A percentile compares a stretch with the other conserved stretches of the same genome.
phyloP scores from a whole-genome alignment of 2,329 filamentous ascomycete species.

The Diaporthe longicolla region DNA sequence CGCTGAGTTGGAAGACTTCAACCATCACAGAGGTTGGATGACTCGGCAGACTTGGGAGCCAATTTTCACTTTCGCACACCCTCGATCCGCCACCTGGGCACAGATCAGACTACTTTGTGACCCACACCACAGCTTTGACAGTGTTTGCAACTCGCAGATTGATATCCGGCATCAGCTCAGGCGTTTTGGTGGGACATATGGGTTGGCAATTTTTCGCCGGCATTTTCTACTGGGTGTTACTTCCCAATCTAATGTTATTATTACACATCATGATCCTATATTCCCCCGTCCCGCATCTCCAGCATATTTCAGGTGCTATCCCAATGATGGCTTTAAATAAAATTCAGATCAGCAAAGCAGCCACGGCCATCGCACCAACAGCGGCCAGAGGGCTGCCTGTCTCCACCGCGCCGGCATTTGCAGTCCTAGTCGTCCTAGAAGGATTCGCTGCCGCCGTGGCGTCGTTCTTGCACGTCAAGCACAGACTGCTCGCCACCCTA shows the following conservation, averaged over 20 bases:
- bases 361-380: slow-evolving; percentile 15
- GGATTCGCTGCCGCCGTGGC: neutral
- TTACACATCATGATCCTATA: neutral
- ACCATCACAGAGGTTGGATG: neutral
- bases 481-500: slow-evolving; percentile 22
- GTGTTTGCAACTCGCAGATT: slow-evolving; percentile 1
- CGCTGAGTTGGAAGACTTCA: neutral
- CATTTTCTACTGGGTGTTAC: no score
- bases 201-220: neutral
- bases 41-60: neutral
- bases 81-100: neutral
- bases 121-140: neutral
- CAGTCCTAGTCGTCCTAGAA: neutral
- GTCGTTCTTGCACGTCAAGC: slow-evolving; percentile 20
- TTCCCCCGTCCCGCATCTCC: no score
- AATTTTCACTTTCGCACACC: neutral
- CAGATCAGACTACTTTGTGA: neutral
- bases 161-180: slow-evolving; percentile 9
- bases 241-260: neutral
- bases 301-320: neutral
- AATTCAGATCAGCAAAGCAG: slow-evolving; percentile 20
- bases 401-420: neutral
- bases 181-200: neutral
- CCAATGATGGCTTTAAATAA: no score
- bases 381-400: slow-evolving; percentile 7